Base-by-base conservation (phyloP, 306 rosid genomes). In the Casuarina glauca region DNA sequence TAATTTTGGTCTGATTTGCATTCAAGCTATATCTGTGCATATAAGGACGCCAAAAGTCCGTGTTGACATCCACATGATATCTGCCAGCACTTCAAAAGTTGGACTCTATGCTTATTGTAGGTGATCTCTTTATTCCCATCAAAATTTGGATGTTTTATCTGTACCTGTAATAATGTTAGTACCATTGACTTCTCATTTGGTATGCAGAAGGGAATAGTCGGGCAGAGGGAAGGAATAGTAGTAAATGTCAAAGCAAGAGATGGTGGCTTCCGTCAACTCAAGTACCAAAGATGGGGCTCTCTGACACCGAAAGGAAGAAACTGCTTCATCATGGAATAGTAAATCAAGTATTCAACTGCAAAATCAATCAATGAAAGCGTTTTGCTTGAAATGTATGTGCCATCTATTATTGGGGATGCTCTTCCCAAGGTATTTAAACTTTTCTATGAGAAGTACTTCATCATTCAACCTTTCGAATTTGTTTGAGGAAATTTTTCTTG, bases 41-140 rank as follows among this genome's bases (percentile, higher is more conserved):
- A 95, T 95, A 75, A 95, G 92, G 98, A 92, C 91, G 45, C 95
- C 98, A 0, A 92, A 89, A 87, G 90, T 93, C 45, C 97, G 98
- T 41, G 91, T 90, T 41, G 98, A 95, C 81, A 84, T 95, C 81
- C 97, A 90, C 60, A 82, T 92, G 88, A 95, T n/a, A 95, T 85
- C 93, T 95, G 77, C 98, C 98, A 17, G 98, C 97, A 49, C 98
- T 95, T 74, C 90, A 87, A 84, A 95, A 95, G 87, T 86, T 95
- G 88, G 97, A 95, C 74, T 90, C 97, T 68, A 92, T 95, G 97
- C 94, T 95, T 44, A 88, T 92, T 82, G 98, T 95, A 85, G 43
- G 98, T 81, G 84, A 71, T 78, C 82, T 80, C 42, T 79, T 73
- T 51, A 73, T 70, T 80, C 55, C 43, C 71, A 74, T 54, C 35